Base-by-base conservation (phyloP, 169 alveolate species). In the Eimeria falciformis region DNA sequence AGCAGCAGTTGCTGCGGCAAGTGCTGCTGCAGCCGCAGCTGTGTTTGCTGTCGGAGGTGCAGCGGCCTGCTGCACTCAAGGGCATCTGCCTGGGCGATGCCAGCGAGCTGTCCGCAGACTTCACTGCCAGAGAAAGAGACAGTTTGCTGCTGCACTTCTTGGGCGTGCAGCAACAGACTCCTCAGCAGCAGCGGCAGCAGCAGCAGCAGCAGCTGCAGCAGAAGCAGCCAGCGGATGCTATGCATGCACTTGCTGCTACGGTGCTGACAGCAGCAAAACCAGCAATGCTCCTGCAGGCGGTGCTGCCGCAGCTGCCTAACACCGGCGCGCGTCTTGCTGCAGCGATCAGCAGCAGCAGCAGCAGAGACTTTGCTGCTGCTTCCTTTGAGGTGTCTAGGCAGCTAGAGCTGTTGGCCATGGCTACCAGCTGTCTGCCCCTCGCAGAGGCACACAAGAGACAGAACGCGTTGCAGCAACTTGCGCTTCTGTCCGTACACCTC, bases 361-460 rank as follows among this genome's bases (percentile, higher is more conserved):
- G 65, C 56, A 45, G 84, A 56, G 37, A 53, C n/a, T 56, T 73
- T 17, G 84, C 45, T 7, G 37, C 37, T 14, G 37, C 65, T 40
- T 73, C 84, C 21, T 73, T 73, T 45, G 84, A 73, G 62, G 46
- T 73, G 84, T 73, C 84, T 37, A 73, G 84, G 45, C 84, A 73
- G 65, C 84, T 73, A 40, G 84, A 73, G 84, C 84, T 73, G 84
- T 62, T 73, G 65, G 84, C 84, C 37, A 73, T 73, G 84, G 84
- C 84, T 71, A 56, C 40, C 50, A 71, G 83, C 83, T 71, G 83
- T 18, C 83, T 71, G 4, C 56, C 83, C 3, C 83, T 71, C 21
- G 56, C 83, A 2, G 83, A 71, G 25, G 50, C 83, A 25, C 50
- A 37, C 18, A 71, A 71, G 56, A 3, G 83, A 18, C 50, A 37